Conservation (phyloP, 495 filamentous ascomycete genomes). For the Penicillium atrosanguineum region DNA sequence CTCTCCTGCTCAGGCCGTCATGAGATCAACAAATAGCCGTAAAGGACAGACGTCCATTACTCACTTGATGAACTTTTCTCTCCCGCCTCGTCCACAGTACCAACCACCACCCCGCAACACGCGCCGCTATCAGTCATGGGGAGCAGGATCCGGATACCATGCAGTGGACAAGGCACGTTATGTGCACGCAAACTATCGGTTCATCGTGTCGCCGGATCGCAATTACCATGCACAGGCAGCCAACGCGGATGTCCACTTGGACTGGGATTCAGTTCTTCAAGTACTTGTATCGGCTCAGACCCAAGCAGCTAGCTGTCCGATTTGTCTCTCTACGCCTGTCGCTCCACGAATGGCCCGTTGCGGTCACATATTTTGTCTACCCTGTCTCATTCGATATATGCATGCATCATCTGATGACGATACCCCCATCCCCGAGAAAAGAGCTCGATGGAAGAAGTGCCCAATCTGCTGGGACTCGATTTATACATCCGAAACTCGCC, state of each 20-base stretch:
- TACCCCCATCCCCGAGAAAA: conserved; percentile 60
- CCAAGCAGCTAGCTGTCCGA: conserved; percentile 84
- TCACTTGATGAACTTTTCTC: conserved; percentile 87
- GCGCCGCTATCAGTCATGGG: conserved; percentile 74
- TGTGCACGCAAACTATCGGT: conserved; percentile 96
- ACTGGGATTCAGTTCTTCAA: conserved; percentile 89
- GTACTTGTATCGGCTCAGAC: conserved; percentile 87
- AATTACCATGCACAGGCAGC: conserved; percentile 76
- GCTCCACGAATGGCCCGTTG: conserved; percentile 97
- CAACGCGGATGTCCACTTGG: conserved; percentile 86
- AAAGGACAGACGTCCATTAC: conserved; percentile 96
- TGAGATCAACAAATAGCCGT: conserved; percentile 79
- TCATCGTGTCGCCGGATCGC: conserved; percentile 82
- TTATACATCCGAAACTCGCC: conserved; percentile 82
- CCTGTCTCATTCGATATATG: conserved; percentile 95
- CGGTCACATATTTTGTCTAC: conserved; percentile 94
- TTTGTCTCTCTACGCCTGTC: conserved; percentile 86
- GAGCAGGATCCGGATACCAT: conserved; percentile 87
- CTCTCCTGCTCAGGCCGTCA: conserved; percentile 55
- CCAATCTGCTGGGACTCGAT: conserved; percentile 93
- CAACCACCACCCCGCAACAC: conserved; percentile 55
- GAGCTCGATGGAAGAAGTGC: conserved; percentile 87
- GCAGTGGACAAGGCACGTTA: conserved; percentile 90
- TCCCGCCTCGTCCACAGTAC: conserved; percentile 72
- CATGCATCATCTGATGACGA: conserved; percentile 70